Conservation (phyloP, 1,284 basidiomycete species). For the Ceratobasidium sp. region DNA sequence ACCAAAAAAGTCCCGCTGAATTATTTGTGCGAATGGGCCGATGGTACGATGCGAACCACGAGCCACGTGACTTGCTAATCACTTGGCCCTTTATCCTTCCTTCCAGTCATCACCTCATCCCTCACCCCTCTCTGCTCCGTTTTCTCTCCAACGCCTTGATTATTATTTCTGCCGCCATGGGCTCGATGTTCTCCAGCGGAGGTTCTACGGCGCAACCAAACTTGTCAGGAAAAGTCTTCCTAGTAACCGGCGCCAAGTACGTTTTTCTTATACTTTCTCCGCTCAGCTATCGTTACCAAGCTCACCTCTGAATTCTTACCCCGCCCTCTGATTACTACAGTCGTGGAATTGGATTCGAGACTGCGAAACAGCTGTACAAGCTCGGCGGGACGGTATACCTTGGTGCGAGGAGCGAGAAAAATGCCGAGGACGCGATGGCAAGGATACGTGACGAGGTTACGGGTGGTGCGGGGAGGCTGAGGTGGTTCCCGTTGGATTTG, state of each 20-base stretch:
- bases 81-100: background rate
- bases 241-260: conserved; percentile 63
- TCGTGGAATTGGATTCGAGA: conserved; percentile 62
- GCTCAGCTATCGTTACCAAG: background rate
- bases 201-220: conserved; percentile 52
- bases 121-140: background rate
- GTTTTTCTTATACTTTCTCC: conserved; percentile 43
- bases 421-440: conserved; percentile 61
- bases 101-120: background rate
- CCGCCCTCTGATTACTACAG: conserved; percentile 52
- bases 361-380: conserved; percentile 59
- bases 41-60: conserved; percentile 9
- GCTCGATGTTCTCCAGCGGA: conserved; percentile 11
- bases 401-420: conserved; percentile 60
- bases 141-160: no score
- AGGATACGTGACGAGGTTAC: conserved; percentile 58
- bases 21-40: background rate
- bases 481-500: conserved; percentile 66
- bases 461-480: conserved; percentile 60
- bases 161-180: background rate
- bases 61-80: background rate
- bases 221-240: conserved; percentile 60
- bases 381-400: conserved; percentile 65
- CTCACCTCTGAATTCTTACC: background rate
- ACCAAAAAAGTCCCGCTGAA: background rate